These are phyloP conservation scores for Castanea crenata DNA, from an alignment of 306 rosid species.

Conservation along the genomic window DNA sequence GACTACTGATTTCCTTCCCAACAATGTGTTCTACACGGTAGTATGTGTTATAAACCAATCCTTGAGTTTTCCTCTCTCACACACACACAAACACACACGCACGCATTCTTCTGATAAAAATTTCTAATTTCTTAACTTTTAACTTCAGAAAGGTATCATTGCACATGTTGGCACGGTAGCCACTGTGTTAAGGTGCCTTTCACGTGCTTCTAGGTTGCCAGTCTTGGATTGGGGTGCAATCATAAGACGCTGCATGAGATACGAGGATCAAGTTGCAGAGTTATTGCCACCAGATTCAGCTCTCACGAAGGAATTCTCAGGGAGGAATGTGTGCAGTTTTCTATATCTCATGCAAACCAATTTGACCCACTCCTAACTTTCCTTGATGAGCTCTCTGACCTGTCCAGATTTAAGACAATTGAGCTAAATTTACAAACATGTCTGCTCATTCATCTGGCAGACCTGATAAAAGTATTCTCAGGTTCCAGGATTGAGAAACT, in stretches of 20 bases:
- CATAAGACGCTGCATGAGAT: conserved; percentile 85
- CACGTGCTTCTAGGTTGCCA: conserved; percentile 92
- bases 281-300: conserved; percentile 35
- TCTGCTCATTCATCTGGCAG: conserved; percentile 70
- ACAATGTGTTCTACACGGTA: background rate
- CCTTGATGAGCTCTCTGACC: conserved; percentile 85
- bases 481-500: conserved; percentile 78
- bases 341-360: conserved; percentile 83
- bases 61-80: background rate
- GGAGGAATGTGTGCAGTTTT: conserved; percentile 71
- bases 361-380: conserved; percentile 70
- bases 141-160: conserved; percentile 46
- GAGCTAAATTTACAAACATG: conserved; percentile 70
- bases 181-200: conserved; percentile 74
- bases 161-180: conserved; percentile 37
- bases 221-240: conserved; percentile 82
- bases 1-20: background rate
- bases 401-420: conserved; percentile 74
- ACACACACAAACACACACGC: background rate
- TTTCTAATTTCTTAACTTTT: conserved; percentile 25
- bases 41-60: background rate
- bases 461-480: conserved; percentile 68
- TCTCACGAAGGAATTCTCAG: conserved; percentile 53
- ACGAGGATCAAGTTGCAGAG: conserved; percentile 51
- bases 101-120: background rate